A percentile compares a stretch with the other conserved stretches of the same genome.
Conservation (phyloP, 257 asterid species). For the Ajuga chamaepitys region DNA sequence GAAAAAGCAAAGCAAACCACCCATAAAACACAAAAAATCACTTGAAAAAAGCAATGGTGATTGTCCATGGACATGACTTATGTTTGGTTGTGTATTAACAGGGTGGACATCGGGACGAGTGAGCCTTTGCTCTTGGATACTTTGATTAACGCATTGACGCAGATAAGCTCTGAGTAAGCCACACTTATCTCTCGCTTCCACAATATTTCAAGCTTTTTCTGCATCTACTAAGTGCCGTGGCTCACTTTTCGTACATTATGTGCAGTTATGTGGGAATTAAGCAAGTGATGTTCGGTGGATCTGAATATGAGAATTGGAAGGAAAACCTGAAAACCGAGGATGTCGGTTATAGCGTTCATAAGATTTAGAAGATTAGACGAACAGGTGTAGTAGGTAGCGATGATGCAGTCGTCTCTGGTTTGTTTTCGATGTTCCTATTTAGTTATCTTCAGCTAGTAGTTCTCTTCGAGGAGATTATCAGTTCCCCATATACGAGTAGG, state of each 20-base stretch:
- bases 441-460: too few relatives aligned
- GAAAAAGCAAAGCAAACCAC: too few relatives aligned
- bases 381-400: too few relatives aligned
- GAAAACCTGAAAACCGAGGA: constrained; percentile 77
- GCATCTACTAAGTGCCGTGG: background rate
- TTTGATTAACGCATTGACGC: constrained; percentile 80
- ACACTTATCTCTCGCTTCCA: background rate
- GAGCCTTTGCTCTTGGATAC: constrained; percentile 82
- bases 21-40: too few relatives aligned
- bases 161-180: constrained; percentile 83
- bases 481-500: too few relatives aligned
- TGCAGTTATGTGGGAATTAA: constrained; percentile 77
- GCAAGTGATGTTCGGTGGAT: constrained; percentile 86
- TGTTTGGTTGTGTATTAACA: constrained; percentile 23
- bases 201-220: background rate
- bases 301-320: constrained; percentile 74
- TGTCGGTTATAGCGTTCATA: constrained; percentile 66
- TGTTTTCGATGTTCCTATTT: too few relatives aligned
- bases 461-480: too few relatives aligned
- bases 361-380: constrained; percentile 63
- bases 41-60: too few relatives aligned
- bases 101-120: constrained; percentile 87
- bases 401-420: too few relatives aligned
- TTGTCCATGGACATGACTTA: too few relatives aligned
- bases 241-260: constrained; percentile 4